Conservation (phyloP, 2,329 filamentous ascomycete species). For the Penicillium aurantiogriseum region DNA sequence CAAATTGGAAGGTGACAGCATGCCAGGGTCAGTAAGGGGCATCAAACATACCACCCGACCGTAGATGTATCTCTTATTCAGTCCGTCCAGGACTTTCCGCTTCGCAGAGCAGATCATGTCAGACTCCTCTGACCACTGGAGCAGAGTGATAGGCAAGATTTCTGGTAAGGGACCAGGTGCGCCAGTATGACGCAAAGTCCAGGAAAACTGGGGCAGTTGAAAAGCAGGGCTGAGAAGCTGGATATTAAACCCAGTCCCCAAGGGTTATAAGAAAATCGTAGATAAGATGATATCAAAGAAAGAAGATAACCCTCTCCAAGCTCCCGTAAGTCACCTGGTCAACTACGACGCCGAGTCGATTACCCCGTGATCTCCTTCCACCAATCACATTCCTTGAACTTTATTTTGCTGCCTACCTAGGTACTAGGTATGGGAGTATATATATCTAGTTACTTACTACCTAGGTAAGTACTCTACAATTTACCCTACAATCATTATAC, state of each 20-base stretch:
- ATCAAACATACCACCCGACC: constrained; percentile 42
- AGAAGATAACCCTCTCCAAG: background rate
- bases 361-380: constrained; percentile 5
- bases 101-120: constrained; percentile 44
- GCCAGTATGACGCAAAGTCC: constrained; percentile 43
- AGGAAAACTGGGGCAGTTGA: constrained; percentile 4
- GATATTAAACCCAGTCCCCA: background rate
- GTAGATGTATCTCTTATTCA: constrained; percentile 50
- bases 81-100: constrained; percentile 43
- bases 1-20: background rate
- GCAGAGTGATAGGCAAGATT: constrained; percentile 27
- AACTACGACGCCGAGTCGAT: constrained; percentile 3
- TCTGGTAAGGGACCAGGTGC: constrained; percentile 25
- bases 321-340: constrained; percentile 10
- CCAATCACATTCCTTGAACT: constrained; percentile 5
- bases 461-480: too few relatives aligned
- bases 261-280: background rate
- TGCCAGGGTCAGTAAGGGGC: background rate
- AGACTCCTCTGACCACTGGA: constrained; percentile 20
- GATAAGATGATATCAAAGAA: background rate
- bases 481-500: too few relatives aligned
- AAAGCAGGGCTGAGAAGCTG: background rate
- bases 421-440: too few relatives aligned
- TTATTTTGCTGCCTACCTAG: background rate
- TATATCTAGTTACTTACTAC: too few relatives aligned